phyloP scores from a whole-genome alignment of 1,284 basidiomycete species.

The Fomitopsis pinicola region DNA sequence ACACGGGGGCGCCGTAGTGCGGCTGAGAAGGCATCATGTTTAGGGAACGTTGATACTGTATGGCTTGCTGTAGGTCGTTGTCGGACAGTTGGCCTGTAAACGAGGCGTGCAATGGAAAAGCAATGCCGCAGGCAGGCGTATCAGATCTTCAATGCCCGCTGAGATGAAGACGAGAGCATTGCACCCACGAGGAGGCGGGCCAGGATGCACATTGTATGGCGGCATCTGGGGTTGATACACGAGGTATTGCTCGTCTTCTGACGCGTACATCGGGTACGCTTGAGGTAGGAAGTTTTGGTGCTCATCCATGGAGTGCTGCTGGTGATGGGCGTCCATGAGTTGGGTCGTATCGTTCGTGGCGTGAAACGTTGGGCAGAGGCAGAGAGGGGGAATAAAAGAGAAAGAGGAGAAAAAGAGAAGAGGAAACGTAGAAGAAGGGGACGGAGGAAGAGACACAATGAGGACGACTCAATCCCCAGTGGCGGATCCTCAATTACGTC shows the following conservation, averaged over 20 bases:
- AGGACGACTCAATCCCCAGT: constrained; percentile 20
- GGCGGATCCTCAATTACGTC: constrained; percentile 23
- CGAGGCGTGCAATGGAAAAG: constrained; percentile 17
- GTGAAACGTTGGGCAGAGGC: constrained; percentile 15
- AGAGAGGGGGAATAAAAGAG: constrained; percentile 6
- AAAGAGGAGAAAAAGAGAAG: constrained; percentile 22
- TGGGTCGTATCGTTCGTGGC: constrained; percentile 28
- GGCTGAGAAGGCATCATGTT: constrained; percentile 25
- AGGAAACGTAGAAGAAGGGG: constrained; percentile 13
- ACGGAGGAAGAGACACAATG: constrained; percentile 21
- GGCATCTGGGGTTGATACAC: constrained; percentile 36
- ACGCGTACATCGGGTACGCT: constrained; percentile 32
- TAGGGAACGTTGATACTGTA: constrained; percentile 27
- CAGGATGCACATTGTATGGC: constrained; percentile 37
- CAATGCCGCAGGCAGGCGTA: constrained; percentile 33
- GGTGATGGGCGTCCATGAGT: constrained; percentile 39
- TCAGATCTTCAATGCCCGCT: constrained; percentile 33
- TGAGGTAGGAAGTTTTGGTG: constrained; percentile 33
- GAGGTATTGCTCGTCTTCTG: constrained; percentile 38
- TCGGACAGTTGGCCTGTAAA: constrained; percentile 50
- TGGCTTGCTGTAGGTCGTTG: constrained; percentile 37
- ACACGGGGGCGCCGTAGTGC: constrained; percentile 38
- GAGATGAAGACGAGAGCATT: constrained; percentile 30
- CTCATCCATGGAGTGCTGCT: constrained; percentile 37
- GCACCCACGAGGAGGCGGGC: constrained; percentile 52